phyloP scores from a whole-genome alignment of 768 basidiomycete species.

The Imleria badia region DNA sequence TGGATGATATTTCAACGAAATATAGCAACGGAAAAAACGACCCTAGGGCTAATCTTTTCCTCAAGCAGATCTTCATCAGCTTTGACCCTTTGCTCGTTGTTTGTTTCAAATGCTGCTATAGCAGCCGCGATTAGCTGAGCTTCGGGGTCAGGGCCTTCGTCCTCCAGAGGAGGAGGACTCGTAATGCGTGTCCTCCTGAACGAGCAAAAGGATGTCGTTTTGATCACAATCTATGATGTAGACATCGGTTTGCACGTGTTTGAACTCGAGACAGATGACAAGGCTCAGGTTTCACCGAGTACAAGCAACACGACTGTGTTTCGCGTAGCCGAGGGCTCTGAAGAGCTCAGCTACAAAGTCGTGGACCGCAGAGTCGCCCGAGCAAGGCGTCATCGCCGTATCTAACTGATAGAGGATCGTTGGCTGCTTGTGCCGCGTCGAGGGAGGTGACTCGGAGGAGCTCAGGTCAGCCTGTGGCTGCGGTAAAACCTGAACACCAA shows the following conservation, averaged over 20 bases:
- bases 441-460: not conserved
- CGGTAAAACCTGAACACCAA: not conserved
- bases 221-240: not conserved
- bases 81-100: not conserved
- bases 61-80: not conserved
- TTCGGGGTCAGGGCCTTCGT: not conserved
- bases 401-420: not conserved
- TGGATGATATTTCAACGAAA: not conserved
- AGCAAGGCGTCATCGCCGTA: not conserved
- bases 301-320: not conserved
- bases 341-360: not conserved
- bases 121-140: not conserved
- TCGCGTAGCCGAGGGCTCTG: not conserved
- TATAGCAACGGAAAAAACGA: not conserved
- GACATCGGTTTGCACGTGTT: not conserved
- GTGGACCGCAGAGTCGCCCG: not conserved
- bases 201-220: not conserved
- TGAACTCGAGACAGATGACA: not conserved
- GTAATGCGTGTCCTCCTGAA: not conserved
- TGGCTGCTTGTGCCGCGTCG: not conserved
- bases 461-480: not conserved
- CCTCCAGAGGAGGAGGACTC: too few relatives aligned
- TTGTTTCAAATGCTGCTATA: not conserved
- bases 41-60: not conserved
- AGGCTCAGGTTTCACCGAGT: not conserved